These are phyloP conservation scores for Neonectria punicea DNA, from an alignment of 2,329 filamentous ascomycete species.

Conservation along the genomic window DNA sequence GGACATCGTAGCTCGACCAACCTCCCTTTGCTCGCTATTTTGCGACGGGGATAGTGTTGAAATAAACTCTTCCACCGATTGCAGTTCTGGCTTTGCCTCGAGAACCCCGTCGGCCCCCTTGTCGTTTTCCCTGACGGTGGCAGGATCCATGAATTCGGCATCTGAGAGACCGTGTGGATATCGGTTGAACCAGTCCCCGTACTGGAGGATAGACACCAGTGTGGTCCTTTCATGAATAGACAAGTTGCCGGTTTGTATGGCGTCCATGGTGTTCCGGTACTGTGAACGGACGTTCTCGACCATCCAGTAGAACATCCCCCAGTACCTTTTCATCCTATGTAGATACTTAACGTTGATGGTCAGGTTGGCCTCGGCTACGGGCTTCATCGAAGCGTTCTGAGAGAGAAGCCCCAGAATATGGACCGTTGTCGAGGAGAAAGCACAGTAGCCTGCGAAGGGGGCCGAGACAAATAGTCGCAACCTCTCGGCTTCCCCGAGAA, in stretches of 20 bases:
- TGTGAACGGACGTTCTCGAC: constrained; percentile 91
- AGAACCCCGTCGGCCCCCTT: constrained; percentile 88
- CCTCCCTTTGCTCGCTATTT: constrained; percentile 54
- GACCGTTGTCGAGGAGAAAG: constrained; percentile 93
- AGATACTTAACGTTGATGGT: constrained; percentile 90
- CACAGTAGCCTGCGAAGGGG: constrained; percentile 94
- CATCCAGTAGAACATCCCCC: constrained; percentile 99
- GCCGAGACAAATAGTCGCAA: constrained; percentile 78
- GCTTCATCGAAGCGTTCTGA: constrained; percentile 79
- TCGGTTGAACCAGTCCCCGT: constrained; percentile 96
- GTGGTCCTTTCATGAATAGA: constrained; percentile 58
- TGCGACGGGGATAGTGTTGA: constrained; percentile 77
- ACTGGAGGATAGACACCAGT: constrained; percentile 82
- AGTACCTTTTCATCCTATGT: constrained; percentile 95
- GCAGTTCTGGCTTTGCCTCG: constrained; percentile 88
- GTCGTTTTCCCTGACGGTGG: constrained; percentile 74
- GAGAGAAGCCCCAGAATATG: constrained; percentile 94
- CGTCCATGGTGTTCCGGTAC: constrained; percentile 86
- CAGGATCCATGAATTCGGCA: constrained; percentile 83
- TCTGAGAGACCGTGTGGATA: constrained; percentile 93
- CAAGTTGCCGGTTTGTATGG: constrained; percentile 74
- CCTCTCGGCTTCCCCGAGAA: constrained; percentile 83
- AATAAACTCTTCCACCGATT: constrained; percentile 95
- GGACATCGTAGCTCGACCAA: constrained; percentile 30
- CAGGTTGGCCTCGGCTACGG: constrained; percentile 83